phyloP scores from a whole-genome alignment of 139 green algal genomes.

The Tetradesmus obliquus region DNA sequence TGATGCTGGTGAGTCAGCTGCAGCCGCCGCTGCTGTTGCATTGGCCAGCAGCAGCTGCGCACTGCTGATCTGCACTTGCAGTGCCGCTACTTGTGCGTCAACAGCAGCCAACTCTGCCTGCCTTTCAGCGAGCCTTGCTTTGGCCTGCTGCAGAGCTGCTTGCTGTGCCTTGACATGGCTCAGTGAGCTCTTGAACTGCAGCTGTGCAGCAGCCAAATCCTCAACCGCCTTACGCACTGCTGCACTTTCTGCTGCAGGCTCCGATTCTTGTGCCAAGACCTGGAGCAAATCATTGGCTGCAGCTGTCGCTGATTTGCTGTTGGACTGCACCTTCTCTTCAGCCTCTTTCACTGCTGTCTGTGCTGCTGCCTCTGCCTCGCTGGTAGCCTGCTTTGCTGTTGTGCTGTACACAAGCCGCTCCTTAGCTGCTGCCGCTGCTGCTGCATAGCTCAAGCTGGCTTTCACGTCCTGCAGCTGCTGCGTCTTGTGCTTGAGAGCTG shows the following conservation, averaged over 20 bases:
- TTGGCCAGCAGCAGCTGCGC: conserved; percentile 4
- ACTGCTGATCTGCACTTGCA: neutral
- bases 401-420: neutral
- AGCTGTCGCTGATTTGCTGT: neutral
- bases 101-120: conserved; percentile 13
- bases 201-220: neutral
- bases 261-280: neutral
- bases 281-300: conserved; percentile 6
- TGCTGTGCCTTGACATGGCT: neutral
- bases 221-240: neutral
- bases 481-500: neutral
- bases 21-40: conserved; percentile 11
- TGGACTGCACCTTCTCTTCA: neutral
- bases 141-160: neutral
- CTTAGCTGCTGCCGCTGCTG: neutral
- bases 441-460: neutral
- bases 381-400: neutral
- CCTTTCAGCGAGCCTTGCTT: neutral
- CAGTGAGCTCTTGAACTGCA: neutral
- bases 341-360: neutral
- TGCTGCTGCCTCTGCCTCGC: neutral
- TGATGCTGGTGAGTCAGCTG: neutral
- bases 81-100: neutral
- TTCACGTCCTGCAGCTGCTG: neutral
- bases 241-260: neutral